Conservation (phyloP, 73 alveolate genomes). For the Paramecium sexaurelia region DNA sequence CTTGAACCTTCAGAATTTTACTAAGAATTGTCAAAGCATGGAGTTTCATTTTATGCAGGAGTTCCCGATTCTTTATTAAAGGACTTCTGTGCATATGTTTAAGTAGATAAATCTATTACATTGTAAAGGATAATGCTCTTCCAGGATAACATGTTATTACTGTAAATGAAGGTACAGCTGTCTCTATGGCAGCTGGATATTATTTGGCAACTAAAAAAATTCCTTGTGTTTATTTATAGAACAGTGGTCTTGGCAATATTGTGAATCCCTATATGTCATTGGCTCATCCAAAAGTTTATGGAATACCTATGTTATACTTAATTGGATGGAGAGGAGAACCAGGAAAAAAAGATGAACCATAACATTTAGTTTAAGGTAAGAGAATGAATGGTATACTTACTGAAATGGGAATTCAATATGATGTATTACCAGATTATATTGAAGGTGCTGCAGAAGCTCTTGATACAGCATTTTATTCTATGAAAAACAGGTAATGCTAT, state of each 20-base stretch:
- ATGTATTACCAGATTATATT: slow-evolving; percentile 87
- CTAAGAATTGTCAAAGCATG: slow-evolving; percentile 64
- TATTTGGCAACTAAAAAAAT: slow-evolving; percentile 87
- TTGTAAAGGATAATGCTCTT: slow-evolving; percentile 66
- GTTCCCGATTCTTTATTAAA: slow-evolving; percentile 94
- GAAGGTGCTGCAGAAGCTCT: slow-evolving; percentile 83
- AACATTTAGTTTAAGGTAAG: slow-evolving; percentile 92
- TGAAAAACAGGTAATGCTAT: slow-evolving; percentile 62
- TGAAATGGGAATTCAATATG: slow-evolving; percentile 84
- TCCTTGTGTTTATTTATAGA: slow-evolving; percentile 91
- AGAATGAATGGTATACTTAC: slow-evolving; percentile 78
- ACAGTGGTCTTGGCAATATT: slow-evolving; percentile 93
- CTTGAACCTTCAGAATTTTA: slow-evolving; percentile 72
- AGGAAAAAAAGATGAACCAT: slow-evolving; percentile 95
- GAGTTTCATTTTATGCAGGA: slow-evolving; percentile 92
- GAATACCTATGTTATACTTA: slow-evolving; percentile 86
- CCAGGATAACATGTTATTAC: slow-evolving; percentile 85
- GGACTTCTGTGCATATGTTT: slow-evolving; percentile 72
- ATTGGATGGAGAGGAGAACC: slow-evolving; percentile 99
- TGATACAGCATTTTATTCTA: slow-evolving; percentile 69
- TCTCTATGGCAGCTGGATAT: slow-evolving; percentile 94
- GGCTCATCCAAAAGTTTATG: slow-evolving; percentile 89
- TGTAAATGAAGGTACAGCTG: slow-evolving; percentile 94
- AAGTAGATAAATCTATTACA: neutral
- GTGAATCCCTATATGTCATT: slow-evolving; percentile 88